A percentile compares a stretch with the other conserved stretches of the same genome.
These are phyloP conservation scores for Calonectria montana DNA, from an alignment of 2,329 filamentous ascomycete species.

Conservation along the genomic window DNA sequence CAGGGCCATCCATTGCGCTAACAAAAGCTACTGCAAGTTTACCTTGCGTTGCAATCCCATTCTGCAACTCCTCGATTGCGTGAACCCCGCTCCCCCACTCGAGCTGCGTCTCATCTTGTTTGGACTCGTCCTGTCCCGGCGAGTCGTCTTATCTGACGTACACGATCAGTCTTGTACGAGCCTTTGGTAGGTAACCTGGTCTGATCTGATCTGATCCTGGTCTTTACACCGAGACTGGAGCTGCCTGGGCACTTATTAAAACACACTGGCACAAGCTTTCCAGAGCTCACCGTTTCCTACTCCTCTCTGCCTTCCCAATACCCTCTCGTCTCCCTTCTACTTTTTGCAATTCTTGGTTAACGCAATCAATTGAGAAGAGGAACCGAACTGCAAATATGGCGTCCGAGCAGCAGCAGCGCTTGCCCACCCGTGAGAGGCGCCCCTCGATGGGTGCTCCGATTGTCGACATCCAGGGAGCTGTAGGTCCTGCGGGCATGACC, in stretches of 20 bases:
- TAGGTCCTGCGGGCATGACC: conserved; percentile 85
- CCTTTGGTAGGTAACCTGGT: conserved; percentile 43
- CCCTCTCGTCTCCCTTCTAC: conserved; percentile 17
- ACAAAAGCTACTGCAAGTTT: conserved; percentile 38
- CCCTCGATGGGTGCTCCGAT: conserved; percentile 87
- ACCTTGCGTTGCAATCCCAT: conserved; percentile 32
- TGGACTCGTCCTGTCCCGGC: conserved; percentile 24
- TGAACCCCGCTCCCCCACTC: conserved; percentile 43
- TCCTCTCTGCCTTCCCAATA: conserved; percentile 22
- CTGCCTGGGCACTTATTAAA: not conserved
- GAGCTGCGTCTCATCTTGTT: conserved; percentile 36
- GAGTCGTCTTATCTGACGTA: conserved; percentile 44
- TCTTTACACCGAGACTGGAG: conserved; percentile 29
- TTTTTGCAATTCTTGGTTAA: conserved; percentile 25
- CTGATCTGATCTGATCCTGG: conserved; percentile 35
- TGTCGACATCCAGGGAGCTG: conserved; percentile 84
- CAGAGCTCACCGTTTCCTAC: conserved; percentile 10
- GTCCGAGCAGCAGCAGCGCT: conserved; percentile 47
- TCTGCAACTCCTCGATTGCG: conserved; percentile 17
- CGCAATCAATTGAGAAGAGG: conserved; percentile 17
- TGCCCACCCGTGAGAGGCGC: conserved; percentile 77
- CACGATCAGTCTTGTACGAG: conserved; percentile 36
- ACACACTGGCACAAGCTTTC: not conserved
- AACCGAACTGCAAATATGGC: conserved; percentile 43
- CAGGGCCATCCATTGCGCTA: conserved; percentile 16